phyloP scores from a whole-genome alignment of 148 eudicot genomes.

The Fagopyrum tataricum region DNA sequence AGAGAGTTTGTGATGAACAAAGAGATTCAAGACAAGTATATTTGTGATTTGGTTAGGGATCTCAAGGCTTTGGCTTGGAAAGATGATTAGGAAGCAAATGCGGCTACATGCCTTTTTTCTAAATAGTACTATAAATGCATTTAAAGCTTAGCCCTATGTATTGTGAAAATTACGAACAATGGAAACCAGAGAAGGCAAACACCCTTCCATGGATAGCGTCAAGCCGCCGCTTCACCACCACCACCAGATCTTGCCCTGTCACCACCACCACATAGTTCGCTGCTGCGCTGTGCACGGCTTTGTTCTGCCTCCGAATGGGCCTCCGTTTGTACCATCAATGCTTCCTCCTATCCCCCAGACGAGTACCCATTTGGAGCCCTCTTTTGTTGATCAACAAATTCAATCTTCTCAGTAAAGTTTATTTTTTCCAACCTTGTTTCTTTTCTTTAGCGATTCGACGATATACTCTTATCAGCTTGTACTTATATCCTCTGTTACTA shows the following conservation, averaged over 20 bases:
- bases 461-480: neutral
- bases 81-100: neutral
- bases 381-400: neutral
- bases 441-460: neutral
- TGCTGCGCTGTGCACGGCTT: slow-evolving; percentile 5
- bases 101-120: too few species aligned
- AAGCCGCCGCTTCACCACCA: neutral
- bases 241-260: too few species aligned
- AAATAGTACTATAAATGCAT: too few species aligned
- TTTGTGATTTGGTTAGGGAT: slow-evolving; percentile 28
- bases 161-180: neutral
- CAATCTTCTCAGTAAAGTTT: slow-evolving; percentile 6
- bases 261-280: slow-evolving; percentile 7
- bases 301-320: slow-evolving; percentile 6
- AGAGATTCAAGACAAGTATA: slow-evolving; percentile 25
- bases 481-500: neutral
- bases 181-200: neutral
- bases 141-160: too few species aligned
- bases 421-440: neutral
- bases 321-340: neutral
- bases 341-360: neutral
- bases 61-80: slow-evolving; percentile 26
- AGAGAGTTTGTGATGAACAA: slow-evolving; percentile 28
- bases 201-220: neutral
- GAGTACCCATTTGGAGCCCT: neutral